phyloP scores from a whole-genome alignment of 75 land plant species.

The Larix kaempferi region DNA sequence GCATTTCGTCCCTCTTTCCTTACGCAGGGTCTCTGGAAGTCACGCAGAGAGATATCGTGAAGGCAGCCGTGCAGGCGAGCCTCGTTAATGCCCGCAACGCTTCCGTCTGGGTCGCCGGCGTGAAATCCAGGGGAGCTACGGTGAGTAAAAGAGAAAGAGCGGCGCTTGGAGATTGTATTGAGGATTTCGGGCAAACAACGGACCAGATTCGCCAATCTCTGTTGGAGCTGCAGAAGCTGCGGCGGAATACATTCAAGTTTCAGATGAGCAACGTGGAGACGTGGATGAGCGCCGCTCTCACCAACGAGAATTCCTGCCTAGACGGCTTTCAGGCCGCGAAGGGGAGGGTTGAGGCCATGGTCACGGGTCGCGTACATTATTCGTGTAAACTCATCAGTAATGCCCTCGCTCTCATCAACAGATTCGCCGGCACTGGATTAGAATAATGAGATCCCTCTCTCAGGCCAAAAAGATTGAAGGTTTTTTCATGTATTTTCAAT shows the following conservation, averaged over 20 bases:
- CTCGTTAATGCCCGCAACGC: slow-evolving; percentile 15
- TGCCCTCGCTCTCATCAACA: slow-evolving; percentile 44
- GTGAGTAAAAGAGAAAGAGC: not conserved
- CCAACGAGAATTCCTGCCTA: slow-evolving; percentile 4
- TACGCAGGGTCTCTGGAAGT: slow-evolving; percentile 16
- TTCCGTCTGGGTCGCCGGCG: slow-evolving; percentile 1
- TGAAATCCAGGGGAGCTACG: no score
- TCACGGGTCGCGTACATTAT: slow-evolving; percentile 15
- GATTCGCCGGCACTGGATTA: slow-evolving; percentile 14
- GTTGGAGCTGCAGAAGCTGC: slow-evolving; percentile 8
- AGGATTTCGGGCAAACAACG: not conserved
- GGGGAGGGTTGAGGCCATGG: not conserved
- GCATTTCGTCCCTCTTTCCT: slow-evolving; percentile 24
- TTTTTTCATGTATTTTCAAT: no score
- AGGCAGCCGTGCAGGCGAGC: slow-evolving; percentile 33
- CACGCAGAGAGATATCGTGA: slow-evolving; percentile 28
- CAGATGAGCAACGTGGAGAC: slow-evolving; percentile 11
- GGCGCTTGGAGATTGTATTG: not conserved
- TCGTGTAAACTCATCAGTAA: slow-evolving; percentile 42
- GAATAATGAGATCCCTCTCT: no score
- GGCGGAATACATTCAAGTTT: not conserved
- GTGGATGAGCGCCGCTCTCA: slow-evolving; percentile 16
- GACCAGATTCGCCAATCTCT: slow-evolving; percentile 6
- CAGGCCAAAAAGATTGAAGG: no score
- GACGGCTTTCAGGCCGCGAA: slow-evolving; percentile 2